Evolutionary conservation across 2,329 filamentous ascomycete genomes (phyloP), one percentile per base, ranked within the genome.

Genomic region (Exophiala phaeomuriformis): DNA sequence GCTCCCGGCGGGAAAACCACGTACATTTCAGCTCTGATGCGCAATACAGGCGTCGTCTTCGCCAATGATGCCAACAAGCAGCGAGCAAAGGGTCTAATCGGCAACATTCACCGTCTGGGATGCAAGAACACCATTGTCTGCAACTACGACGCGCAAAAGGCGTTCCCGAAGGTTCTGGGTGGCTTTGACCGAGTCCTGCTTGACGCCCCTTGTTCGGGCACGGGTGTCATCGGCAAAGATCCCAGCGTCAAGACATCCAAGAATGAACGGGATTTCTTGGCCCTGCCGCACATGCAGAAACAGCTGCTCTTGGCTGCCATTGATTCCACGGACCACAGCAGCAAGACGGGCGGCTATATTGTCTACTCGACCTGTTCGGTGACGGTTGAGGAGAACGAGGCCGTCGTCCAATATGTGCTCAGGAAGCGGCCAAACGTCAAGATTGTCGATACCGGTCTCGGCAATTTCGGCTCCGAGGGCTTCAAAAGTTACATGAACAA

Each of bases 201-300:
- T 54, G 90, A 98, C 73, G 90, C 90, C 1, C 93, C 93, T 3
- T 97, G 93, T 75, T 95, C 90, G 2, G 91, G 93, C 63, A 98
- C 93, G 0, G 93, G 93, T 65, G 93, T 98, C 66, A 98, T 98
- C 62, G 86, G 90, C 59, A 98, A 98, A 75, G 93, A 98, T 71
- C 82, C 91, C 32, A 89, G 86, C 61, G 90, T 98, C 63, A 98
- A 98, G 79, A 97, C 91, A 28, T 97, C 96, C 77, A 97, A 97
- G 78, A 94, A 88, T 7, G 89, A 95, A 68, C 85, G 85, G 61
- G 93, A 98, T 71, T 98, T 98, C 75, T 81, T 96, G 70, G 83
- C 86, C 66, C 81, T 98, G 49, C 90, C 93, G 0, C 93, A 98
- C 71, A 81, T 89, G 55, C 93, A 98, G 72, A 96, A 96, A 71